Percentiles rank a stretch among this genome's conserved stretches.
phyloP scores from a whole-genome alignment of 495 filamentous ascomycete genomes.

The Penicillium robsamsonii region DNA sequence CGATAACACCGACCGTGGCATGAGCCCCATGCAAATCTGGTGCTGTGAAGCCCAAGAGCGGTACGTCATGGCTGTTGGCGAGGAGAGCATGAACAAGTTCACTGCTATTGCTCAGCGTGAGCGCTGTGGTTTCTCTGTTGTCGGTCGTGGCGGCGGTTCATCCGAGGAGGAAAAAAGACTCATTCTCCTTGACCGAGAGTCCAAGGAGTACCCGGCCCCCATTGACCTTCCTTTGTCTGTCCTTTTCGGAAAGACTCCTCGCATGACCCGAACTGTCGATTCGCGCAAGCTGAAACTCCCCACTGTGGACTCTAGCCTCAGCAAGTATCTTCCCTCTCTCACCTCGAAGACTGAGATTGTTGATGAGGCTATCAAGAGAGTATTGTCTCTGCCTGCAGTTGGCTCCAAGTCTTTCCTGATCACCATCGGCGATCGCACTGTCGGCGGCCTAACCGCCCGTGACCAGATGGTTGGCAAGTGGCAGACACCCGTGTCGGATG shows the following conservation, averaged over 20 bases:
- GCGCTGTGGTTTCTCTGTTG: conserved; percentile 90
- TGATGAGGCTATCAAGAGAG: conserved; percentile 70
- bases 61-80: conserved; percentile 83
- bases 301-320: conserved; percentile 67
- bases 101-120: conserved; percentile 80
- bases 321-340: conserved; percentile 60
- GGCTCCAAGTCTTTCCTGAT: conserved; percentile 97
- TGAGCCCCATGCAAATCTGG: conserved; percentile 97
- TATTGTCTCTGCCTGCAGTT: conserved; percentile 81
- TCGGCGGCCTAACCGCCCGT: conserved; percentile 81
- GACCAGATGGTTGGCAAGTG: conserved; percentile 97
- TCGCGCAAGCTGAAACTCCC: conserved; percentile 68
- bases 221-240: conserved; percentile 91
- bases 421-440: conserved; percentile 89
- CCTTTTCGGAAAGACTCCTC: conserved; percentile 87
- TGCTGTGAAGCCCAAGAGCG: conserved; percentile 95
- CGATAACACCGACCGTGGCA: conserved; percentile 81
- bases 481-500: conserved; percentile 94
- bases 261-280: conserved; percentile 75
- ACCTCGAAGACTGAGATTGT: conserved; percentile 62
- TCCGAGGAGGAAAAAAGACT: conserved; percentile 66
- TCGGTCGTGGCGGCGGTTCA: conserved; percentile 68
- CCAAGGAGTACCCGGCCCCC: conserved; percentile 68
- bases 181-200: conserved; percentile 78
- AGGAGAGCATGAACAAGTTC: conserved; percentile 77